Base-by-base conservation (phyloP, 2,329 filamentous ascomycete genomes). In the Colletotrichum sp. region DNA sequence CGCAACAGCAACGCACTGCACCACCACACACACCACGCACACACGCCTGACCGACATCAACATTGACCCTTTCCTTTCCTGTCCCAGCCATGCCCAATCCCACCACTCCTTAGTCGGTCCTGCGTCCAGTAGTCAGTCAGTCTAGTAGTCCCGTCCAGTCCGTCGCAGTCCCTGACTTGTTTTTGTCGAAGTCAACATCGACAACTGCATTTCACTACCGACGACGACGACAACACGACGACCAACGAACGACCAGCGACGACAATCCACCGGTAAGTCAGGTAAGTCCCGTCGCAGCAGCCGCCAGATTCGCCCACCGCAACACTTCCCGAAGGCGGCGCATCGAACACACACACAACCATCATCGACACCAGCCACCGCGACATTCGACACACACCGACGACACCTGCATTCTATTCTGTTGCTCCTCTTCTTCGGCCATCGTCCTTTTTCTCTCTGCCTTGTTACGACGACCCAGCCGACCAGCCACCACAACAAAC, bases 11-110 rank as follows among this genome's bases (percentile, higher is more conserved):
- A 75, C 43, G 43, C 43, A 52, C 43, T 22, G 43, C 43, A 52
- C 43, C 43, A 52, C 43, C 43, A 52, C 43, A 52, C 43, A 52
- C 74, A 70, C 43, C 74, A 68, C 36, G 43, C 68, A 39, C 72
- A 71, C 73, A 73, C 69, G 43, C 70, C 73, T 74, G 74, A 76
- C 74, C 74, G 65, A 76, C 70, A 77, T 77, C 76, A 77, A 77
- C 76, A 77, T 76, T 76, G 71, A 64, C 75, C 75, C 67, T 75
- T 70, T 69, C 73, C 69, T 67, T 71, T 73, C 76, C 73, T 39
- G 72, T 75, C 72, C 74, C 70, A 76, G 74, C 70, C 74, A 76
- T 76, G 70, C 70, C 70, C 74, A 74, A 71, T 70, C 67, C 67
- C 74, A 52, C 43, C 43, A 66, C 27, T 73, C 70, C 34, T 67